Percentiles rank a stretch among this genome's conserved stretches.
phyloP scores from a whole-genome alignment of 2,329 filamentous ascomycete species.

The Paraconiothyrium brasiliense region DNA sequence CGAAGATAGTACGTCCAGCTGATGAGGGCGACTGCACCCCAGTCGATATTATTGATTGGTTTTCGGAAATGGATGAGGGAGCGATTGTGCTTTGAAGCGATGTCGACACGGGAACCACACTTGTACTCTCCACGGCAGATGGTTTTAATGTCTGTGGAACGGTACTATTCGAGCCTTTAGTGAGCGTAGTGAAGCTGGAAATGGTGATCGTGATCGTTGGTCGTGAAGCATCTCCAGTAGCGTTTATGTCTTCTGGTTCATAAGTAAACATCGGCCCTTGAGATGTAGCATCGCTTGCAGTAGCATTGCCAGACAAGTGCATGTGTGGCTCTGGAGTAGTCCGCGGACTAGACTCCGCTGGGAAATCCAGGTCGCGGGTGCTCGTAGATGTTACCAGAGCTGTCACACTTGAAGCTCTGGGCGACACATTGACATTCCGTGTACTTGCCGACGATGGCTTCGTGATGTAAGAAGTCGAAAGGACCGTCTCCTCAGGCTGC shows the following conservation, averaged over 20 bases:
- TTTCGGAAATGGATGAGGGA: constrained; percentile 2
- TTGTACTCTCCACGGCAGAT: neutral
- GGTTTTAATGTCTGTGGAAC: neutral
- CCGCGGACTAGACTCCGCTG: constrained; percentile 6
- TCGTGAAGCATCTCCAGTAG: neutral
- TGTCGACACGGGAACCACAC: neutral
- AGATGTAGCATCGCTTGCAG: neutral
- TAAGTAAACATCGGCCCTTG: constrained; percentile 20
- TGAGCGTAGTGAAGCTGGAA: constrained; percentile 7
- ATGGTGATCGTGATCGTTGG: constrained; percentile 7
- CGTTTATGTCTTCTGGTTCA: constrained; percentile 3
- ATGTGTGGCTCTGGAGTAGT: constrained; percentile 9
- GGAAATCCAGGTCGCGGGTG: neutral
- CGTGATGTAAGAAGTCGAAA: constrained; percentile 44
- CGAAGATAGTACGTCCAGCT: constrained; percentile 18
- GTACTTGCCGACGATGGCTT: constrained; percentile 30
- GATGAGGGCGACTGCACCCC: neutral
- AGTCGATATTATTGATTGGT: neutral
- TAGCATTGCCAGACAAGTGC: neutral
- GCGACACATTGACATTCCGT: constrained; percentile 22
- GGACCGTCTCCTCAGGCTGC: constrained; percentile 36
- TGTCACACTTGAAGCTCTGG: constrained; percentile 26
- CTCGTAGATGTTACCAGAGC: constrained; percentile 20
- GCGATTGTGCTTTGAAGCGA: neutral
- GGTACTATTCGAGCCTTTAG: neutral